phyloP scores from a whole-genome alignment of 148 eudicot species.

The Tetragonia tetragonoides region DNA sequence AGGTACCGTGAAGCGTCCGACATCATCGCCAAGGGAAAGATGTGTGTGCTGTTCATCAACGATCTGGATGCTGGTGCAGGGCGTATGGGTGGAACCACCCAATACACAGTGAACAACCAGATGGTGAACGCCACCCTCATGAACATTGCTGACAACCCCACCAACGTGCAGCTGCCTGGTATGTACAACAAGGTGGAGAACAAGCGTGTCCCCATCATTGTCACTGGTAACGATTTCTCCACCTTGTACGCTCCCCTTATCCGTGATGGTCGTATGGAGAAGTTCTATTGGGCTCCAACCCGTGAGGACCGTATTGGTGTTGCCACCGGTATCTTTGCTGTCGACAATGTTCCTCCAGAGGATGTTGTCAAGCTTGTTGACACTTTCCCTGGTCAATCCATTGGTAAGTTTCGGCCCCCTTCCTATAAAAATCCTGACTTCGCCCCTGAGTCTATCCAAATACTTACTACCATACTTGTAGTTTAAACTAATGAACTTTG shows the following conservation, averaged over 20 bases:
- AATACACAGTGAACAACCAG: conserved; percentile 94
- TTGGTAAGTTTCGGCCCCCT: conserved; percentile 40
- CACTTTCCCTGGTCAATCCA: conserved; percentile 93
- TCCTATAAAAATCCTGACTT: too few species aligned
- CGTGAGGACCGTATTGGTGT: conserved; percentile 94
- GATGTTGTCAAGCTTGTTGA: conserved; percentile 69
- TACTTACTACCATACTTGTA: too few species aligned
- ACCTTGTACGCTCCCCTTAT: conserved; percentile 88
- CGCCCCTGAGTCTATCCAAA: too few species aligned
- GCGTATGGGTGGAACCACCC: conserved; percentile 90
- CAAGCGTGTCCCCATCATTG: conserved; percentile 82
- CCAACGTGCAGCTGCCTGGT: conserved; percentile 91
- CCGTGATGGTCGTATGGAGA: conserved; percentile 99
- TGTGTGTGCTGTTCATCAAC: conserved; percentile 87
- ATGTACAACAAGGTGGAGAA: conserved; percentile 96
- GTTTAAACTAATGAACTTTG: too few species aligned
- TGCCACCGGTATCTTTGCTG: conserved; percentile 66
- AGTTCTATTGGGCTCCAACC: conserved; percentile 97
- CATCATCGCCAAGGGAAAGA: conserved; percentile 81
- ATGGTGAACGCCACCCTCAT: conserved; percentile 96
- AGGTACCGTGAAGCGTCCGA: conserved; percentile 94
- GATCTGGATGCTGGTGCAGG: conserved; percentile 97
- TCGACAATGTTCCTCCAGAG: conserved; percentile 51
- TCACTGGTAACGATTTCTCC: conserved; percentile 92
- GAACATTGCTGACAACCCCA: conserved; percentile 95